Evolutionary conservation across 2,329 filamentous ascomycete species (phyloP).

Genomic region (Scedosporium aurantiacum): DNA sequence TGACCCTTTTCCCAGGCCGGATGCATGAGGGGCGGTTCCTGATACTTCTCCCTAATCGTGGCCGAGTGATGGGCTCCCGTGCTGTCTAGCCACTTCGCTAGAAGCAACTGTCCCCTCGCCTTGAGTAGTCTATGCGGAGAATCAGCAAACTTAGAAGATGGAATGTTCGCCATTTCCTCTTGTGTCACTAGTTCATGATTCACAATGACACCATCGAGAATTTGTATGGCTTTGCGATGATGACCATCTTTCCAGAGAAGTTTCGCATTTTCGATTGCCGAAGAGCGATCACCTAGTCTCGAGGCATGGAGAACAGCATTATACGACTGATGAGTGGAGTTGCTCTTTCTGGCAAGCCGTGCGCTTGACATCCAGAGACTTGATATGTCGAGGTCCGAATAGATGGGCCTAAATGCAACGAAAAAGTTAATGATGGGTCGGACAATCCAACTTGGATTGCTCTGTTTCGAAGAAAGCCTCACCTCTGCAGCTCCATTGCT

Average conservation of each 20-base stretch:
- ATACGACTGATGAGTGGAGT: conserved; percentile 77
- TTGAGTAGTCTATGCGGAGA: conserved; percentile 49
- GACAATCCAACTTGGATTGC: neutral
- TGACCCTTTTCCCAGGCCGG: conserved; percentile 89
- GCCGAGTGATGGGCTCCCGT: conserved; percentile 87
- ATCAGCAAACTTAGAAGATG: conserved; percentile 21
- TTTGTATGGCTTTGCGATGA: conserved; percentile 88
- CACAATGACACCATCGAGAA: conserved; percentile 74
- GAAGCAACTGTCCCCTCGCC: conserved; percentile 72
- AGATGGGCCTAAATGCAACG: conserved; percentile 35
- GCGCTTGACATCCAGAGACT: conserved; percentile 78
- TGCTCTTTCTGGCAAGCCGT: conserved; percentile 74
- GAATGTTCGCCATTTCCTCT: neutral
- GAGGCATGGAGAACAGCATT: conserved; percentile 87
- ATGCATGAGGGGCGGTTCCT: conserved; percentile 61
- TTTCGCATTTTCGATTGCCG: conserved; percentile 88
- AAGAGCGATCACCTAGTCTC: conserved; percentile 70
- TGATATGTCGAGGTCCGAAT: conserved; percentile 64
- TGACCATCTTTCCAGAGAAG: conserved; percentile 89
- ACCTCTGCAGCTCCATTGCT: conserved; percentile 70
- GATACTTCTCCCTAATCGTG: conserved; percentile 70
- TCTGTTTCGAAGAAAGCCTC: conserved; percentile 18
- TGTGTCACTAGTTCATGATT: conserved; percentile 34
- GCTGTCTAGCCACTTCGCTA: conserved; percentile 93
- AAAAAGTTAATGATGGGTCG: conserved; percentile 7